phyloP scores from a whole-genome alignment of 768 basidiomycete species.

The Cyclocybe aegerita region DNA sequence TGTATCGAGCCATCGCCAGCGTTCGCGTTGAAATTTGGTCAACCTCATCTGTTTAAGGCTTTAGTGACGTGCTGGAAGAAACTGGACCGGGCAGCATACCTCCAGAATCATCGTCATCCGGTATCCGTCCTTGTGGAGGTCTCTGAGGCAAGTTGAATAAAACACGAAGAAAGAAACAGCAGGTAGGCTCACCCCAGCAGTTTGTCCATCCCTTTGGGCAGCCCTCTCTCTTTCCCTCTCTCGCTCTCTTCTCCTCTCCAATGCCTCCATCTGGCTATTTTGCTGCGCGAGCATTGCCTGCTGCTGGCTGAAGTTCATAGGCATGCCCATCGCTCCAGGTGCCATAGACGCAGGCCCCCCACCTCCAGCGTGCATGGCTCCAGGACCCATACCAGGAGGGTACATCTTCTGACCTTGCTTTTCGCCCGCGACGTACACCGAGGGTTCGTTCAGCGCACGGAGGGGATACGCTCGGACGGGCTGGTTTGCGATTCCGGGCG shows the following conservation, averaged over 20 bases:
- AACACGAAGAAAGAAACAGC: neutral
- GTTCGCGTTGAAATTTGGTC: conserved; percentile 74
- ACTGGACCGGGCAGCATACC: conserved; percentile 34
- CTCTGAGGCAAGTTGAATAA: conserved; percentile 20
- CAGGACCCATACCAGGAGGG: conserved; percentile 27
- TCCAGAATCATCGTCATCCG: conserved; percentile 66
- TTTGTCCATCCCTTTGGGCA: conserved; percentile 44
- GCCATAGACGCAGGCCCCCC: conserved; percentile 29
- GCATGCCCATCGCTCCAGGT: conserved; percentile 23
- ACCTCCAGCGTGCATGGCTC: conserved; percentile 26
- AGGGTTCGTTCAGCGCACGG: conserved; percentile 61
- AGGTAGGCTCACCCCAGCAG: conserved; percentile 34
- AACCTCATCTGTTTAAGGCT: conserved; percentile 46
- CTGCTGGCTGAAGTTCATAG: conserved; percentile 40
- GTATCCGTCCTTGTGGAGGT: conserved; percentile 26
- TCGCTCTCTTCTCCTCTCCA: conserved; percentile 65
- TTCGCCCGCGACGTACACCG: conserved; percentile 71
- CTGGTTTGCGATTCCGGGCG: conserved; percentile 54
- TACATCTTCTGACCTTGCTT: conserved; percentile 70
- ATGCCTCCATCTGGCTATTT: conserved; percentile 66
- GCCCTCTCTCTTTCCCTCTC: conserved; percentile 42
- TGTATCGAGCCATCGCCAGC: conserved; percentile 69
- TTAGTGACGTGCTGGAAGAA: neutral
- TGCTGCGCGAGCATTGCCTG: conserved; percentile 76
- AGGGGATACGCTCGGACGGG: conserved; percentile 75